Evolutionary conservation across 345 rosid species (phyloP).

Genomic region (Combretum micranthum): DNA sequence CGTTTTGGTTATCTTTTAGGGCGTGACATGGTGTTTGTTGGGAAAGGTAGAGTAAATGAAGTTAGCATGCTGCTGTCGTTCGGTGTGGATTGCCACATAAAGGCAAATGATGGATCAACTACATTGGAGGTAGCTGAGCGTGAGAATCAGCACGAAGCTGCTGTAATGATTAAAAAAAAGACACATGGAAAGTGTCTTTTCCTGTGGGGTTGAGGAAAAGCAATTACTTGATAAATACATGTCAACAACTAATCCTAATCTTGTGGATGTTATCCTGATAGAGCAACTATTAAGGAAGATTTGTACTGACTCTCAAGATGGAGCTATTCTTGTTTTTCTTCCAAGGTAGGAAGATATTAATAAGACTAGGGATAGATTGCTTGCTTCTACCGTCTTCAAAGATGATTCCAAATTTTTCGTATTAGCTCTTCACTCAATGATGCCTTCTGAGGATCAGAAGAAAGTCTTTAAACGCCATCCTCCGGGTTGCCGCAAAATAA

Average conservation of each 20-base stretch:
- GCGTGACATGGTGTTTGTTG: slow-evolving; percentile 93
- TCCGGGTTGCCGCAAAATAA: slow-evolving; percentile 77
- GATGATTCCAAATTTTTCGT: slow-evolving; percentile 55
- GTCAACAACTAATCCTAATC: slow-evolving; percentile 49
- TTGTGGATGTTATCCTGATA: slow-evolving; percentile 67
- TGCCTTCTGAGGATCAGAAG: slow-evolving; percentile 80
- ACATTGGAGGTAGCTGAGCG: slow-evolving; percentile 64
- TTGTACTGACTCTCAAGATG: slow-evolving; percentile 57
- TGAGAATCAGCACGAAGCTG: slow-evolving; percentile 61
- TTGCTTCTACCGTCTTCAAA: slow-evolving; percentile 43
- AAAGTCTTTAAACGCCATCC: slow-evolving; percentile 70
- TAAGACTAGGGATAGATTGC: slow-evolving; percentile 52
- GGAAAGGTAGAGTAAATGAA: slow-evolving; percentile 73
- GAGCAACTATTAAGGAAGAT: slow-evolving; percentile 64
- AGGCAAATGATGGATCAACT: slow-evolving; percentile 53
- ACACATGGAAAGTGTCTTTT: no score
- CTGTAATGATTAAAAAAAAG: slow-evolving; percentile 50
- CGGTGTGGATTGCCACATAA: no score
- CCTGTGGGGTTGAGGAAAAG: slow-evolving; percentile 33
- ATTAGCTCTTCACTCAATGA: slow-evolving; percentile 87
- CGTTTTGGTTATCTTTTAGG: no score
- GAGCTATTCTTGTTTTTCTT: slow-evolving; percentile 91
- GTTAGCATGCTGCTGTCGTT: slow-evolving; percentile 79
- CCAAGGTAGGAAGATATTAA: slow-evolving; percentile 98
- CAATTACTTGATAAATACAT: slow-evolving; percentile 63